Evolutionary conservation across 345 rosid genomes (phyloP).

Genomic region (Murraya koenigii): DNA sequence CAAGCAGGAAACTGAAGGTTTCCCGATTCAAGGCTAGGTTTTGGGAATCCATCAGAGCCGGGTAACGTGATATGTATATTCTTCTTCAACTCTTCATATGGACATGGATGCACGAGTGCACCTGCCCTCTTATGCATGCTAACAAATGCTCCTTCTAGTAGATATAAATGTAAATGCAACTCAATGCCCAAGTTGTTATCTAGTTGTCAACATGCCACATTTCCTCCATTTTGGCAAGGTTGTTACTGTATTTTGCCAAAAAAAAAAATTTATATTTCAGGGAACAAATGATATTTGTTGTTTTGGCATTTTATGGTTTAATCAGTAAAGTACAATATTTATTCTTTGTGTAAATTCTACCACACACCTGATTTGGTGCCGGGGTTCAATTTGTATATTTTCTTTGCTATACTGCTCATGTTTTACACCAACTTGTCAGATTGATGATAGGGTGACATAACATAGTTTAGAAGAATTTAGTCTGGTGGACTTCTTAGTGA

Average conservation of each 20-base stretch:
- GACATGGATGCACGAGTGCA: not conserved
- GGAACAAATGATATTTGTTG: not conserved
- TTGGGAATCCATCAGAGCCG: slow-evolving; percentile 83
- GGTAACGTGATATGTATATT: slow-evolving; percentile 36
- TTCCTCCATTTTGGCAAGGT: not conserved
- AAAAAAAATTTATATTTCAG: not conserved
- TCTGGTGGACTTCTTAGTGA: not conserved
- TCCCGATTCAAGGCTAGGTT: slow-evolving; percentile 56
- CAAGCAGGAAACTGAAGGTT: slow-evolving; percentile 49
- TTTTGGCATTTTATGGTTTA: not conserved
- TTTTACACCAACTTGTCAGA: not conserved
- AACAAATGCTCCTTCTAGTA: not conserved
- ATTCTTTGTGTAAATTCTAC: not conserved
- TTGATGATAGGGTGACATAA: not conserved
- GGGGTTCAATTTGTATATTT: not conserved
- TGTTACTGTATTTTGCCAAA: not conserved
- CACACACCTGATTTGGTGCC: not conserved
- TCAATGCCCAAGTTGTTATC: not conserved
- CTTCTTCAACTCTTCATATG: not conserved
- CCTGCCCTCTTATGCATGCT: not conserved
- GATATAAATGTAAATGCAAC: not conserved
- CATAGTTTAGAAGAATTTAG: not conserved
- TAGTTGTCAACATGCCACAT: not conserved
- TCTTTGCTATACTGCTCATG: not conserved
- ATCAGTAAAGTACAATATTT: not conserved